Evolutionary conservation across 2,329 filamentous ascomycete species (phyloP), one percentile per base, ranked within the genome.

Genomic region (Sarocladium strictum): DNA sequence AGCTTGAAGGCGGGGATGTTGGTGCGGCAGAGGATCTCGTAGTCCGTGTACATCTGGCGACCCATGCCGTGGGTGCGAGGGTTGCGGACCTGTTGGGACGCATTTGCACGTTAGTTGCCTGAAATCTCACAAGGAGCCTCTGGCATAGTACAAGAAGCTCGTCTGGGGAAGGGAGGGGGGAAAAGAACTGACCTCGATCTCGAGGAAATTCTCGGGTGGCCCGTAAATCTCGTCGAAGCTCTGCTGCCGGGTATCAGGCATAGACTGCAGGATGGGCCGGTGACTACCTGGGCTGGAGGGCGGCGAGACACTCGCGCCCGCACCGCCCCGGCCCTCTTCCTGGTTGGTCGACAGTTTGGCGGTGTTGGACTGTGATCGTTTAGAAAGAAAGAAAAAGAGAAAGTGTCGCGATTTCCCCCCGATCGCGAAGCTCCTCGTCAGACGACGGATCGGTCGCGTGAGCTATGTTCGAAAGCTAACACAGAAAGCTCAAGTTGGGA

Each of bases 1-100:
- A 97, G 85, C 77, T 97, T 97, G 82, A 99, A 99, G 64, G 94
- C 92, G 56, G 94, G 94, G 68, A 99, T 99, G 76, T 99, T 99
- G 74, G 94, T 99, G 65, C 89, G 87, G 77, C 94, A 96, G 64
- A 96, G 82, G 67, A 99, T 97, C 73, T 97, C 92, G 79, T 97
- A 99, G 74, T 95, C 94, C 54, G 94, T 99, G 78, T 97, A 97
- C 91, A 96, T 96, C 76, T 85, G 84, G 63, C 94, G 89, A 60
- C 92, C 93, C 67, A 94, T 91, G 69, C 95, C 94, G 72, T 96
- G 90, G 26, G 92, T 96, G 74, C 91, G 87, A 32, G 94, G 94
- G 70, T 94, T 94, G 69, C 88, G 88, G 64, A 97, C 90, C 91
- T 96, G 70, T 23, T 40, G 4, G 15, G 27, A 54, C 57, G n/a